Conservation (phyloP, 805 yeast genomes). For the Kodamaea kaohsiungensis region DNA sequence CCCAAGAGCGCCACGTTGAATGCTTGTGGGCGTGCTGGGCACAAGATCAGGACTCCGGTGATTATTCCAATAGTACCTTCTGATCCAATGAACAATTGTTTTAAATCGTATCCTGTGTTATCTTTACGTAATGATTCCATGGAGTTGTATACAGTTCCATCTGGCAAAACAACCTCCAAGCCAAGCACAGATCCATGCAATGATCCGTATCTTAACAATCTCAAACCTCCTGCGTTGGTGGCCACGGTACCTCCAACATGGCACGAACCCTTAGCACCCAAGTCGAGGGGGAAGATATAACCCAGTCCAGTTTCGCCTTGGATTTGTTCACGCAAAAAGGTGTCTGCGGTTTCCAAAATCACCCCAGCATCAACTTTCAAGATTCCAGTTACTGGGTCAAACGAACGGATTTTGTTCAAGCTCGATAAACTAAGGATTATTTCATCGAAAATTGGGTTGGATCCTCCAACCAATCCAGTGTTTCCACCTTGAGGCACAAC, state of each 20-base stretch:
- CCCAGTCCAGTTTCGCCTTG: conserved; percentile 37
- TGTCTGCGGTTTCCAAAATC: conserved; percentile 82
- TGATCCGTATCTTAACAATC: conserved; percentile 86
- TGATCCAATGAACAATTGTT: conserved; percentile 89
- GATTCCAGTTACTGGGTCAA: conserved; percentile 81
- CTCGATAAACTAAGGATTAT: conserved; percentile 68
- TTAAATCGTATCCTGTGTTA: conserved; percentile 92
- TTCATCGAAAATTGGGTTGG: conserved; percentile 90
- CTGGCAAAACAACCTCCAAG: conserved; percentile 87
- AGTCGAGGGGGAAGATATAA: conserved; percentile 86
- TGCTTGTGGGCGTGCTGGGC: conserved; percentile 86
- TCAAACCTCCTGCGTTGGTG: conserved; percentile 93
- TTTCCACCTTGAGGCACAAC: conserved; percentile 97
- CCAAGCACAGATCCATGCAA: conserved; percentile 92
- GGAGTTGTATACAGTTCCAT: conserved; percentile 79
- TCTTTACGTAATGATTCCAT: conserved; percentile 89
- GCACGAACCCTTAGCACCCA: conserved; percentile 97
- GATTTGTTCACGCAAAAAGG: conserved; percentile 62
- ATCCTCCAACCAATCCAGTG: conserved; percentile 95
- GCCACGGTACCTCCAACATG: conserved; percentile 95
- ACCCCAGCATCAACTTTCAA: conserved; percentile 90
- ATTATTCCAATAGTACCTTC: conserved; percentile 92
- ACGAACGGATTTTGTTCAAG: conserved; percentile 77
- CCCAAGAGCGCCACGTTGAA: conserved; percentile 89
- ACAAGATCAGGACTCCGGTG: conserved; percentile 85